Evolutionary conservation across 1,284 basidiomycete species (phyloP), one percentile per base, ranked within the genome.

Genomic region (Thelephora terrestris): DNA sequence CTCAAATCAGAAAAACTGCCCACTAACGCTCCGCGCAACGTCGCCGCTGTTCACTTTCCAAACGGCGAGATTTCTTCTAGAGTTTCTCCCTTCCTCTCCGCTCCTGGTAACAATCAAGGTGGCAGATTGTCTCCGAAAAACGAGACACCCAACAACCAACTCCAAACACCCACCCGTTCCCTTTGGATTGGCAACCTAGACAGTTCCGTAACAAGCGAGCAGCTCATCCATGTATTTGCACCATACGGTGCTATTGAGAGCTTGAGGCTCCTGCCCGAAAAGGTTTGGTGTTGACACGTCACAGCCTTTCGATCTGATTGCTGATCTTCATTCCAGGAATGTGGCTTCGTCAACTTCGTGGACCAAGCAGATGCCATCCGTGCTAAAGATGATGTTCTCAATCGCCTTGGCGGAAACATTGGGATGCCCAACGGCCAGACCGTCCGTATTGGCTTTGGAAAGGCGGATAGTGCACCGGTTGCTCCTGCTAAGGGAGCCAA

Each of bases 151-250:
- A 71, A 74, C 34, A 75, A 78, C 4, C 87, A 89, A 61, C 76
- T 84, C 46, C 91, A 96, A 66, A 87, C 91, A 42, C 95, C 96
- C 20, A 95, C 92, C 12, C 81, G 95, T 47, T 94, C 91, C 39
- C 73, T 99, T 39, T 99, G 95, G 94, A 95, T 99, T 59, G 95
- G 95, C 43, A 96, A 97, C 64, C 75, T 99, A 43, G 92, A 98
- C 64, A 87, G 87, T 52, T 85, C 85, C 46, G 90, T 94, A 46
- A 92, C 92, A 0, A 92, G 90, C 58, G 91, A 95, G 63, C 91
- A 97, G 60, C 80, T 99, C 47, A 89, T 96, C 52, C 84, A 87
- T 54, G 90, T 95, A 16, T 99, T 99, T 66, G 87, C 91, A 17
- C 89, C 89, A 1, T 98, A 98, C 62, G 95, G 95, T 46, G 89